Evolutionary conservation across 1,284 basidiomycete species (phyloP), one percentile per base, ranked within the genome.

Genomic region (Singerocomus rubriflavus): DNA sequence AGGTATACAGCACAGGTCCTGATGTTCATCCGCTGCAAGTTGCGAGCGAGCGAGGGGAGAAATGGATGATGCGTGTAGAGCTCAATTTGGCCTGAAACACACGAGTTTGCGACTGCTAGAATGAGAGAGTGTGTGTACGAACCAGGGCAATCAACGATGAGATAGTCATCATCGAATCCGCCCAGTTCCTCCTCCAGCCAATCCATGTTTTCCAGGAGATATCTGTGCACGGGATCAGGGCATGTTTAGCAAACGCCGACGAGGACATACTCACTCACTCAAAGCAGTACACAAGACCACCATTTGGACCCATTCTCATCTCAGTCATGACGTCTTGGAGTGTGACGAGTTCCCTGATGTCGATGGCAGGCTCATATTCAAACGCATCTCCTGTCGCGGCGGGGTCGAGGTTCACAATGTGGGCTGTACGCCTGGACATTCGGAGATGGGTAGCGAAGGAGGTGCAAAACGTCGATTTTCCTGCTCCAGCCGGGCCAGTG

Each of bases 141-240:
- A 91, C 94, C 95, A 56, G 97, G 97, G 66, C 97, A 99, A 74
- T 99, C 97, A 57, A 99, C 88, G 59, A 99, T 87, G 41, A 99
- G 81, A 73, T 98, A 99, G 72, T 99, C 97, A 64, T 98, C 91
- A 39, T 98, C 94, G 69, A 84, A 99, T 12, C 87, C 85, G 10
- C 94, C 95, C 2, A 99, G 78, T 65, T 98, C 91, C 67, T 98
- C 96, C 61, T 98, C 93, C n/a, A 99, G 77, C 97, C 97, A 99
- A 70, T 99, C 97, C 71, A 98, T 88, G 65, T 99, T 98, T 66
- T 98, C 84, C 55, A 98, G 72, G 47, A 99, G 79, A 73, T 99
- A 99, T 70, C 95, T 98, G 47, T 35, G 37, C 0, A n/a, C 9
- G 4, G 14, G 3, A 30, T 59, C 29, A 38, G 48, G 17, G 36